Evolutionary conservation across 169 alveolate genomes (phyloP), one percentile per base, ranked within the genome.

Genomic region (Eimeria praecox): DNA sequence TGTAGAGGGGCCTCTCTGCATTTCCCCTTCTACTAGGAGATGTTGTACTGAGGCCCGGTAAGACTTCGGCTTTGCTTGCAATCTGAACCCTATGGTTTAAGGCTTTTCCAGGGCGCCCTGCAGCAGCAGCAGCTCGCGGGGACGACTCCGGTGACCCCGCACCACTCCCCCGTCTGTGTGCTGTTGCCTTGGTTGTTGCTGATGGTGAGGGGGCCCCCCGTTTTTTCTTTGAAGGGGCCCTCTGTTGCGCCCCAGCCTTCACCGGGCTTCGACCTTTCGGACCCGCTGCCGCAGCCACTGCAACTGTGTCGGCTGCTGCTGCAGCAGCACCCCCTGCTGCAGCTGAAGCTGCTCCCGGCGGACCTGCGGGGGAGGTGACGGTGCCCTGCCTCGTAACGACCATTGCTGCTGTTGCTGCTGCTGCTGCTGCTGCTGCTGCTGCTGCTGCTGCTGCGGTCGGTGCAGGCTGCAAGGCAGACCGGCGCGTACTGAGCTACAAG

Each of bases 351-450:
- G n/a, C 90, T 80, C 35, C 88, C 22, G 59, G 49, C 42, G 64
- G 46, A n/a, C 62, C 86, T 75, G 86, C 86, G 0, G 90, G 73
- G 10, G 90, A 82, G 40, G 90, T 82, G 73, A 82, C 90, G 30
- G 92, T 86, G 59, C 93, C 93, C 64, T 87, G 93, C 59, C 93
- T 87, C n/a, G 93, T 87, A 14, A 64, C 93, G 49, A 87, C 93
- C 93, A 87, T 87, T 40, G 52, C 78, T 54, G 92, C 75, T 85
- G 44, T 44, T 0, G 64, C 88, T 78, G 44, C 44, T 10, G 44
- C 35, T 75, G 56, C 38, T 24, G 91, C 91, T 16, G 75, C 54
- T 3, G 82, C 52, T 16, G 49, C 14, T 3, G 52, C 30, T n/a
- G 49, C 71, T 62, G 71, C 71, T 12, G n/a, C n/a, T n/a, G n/a